These are phyloP conservation scores for Sporormia fimetaria DNA, from an alignment of 495 filamentous ascomycete genomes.

Conservation along the genomic window DNA sequence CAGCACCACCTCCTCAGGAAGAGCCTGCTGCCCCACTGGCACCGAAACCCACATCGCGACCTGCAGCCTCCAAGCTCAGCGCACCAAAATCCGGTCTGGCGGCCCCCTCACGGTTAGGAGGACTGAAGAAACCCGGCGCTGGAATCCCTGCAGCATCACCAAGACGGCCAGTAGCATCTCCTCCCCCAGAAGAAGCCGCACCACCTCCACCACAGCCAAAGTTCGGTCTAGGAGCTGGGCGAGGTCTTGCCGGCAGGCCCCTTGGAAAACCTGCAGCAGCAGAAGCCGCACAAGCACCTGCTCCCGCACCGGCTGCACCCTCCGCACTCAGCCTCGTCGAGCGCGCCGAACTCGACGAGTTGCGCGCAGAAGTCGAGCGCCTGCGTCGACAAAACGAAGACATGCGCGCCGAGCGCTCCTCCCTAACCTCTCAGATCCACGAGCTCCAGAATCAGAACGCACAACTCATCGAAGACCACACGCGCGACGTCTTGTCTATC, in stretches of 20 bases:
- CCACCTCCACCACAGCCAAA: constrained; percentile 52
- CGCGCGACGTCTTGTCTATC: constrained; percentile 84
- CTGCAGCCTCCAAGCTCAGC: constrained; percentile 51
- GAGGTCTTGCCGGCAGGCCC: constrained; percentile 75
- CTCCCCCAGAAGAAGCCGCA: constrained; percentile 46
- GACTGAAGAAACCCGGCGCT: constrained; percentile 38
- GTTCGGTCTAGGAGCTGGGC: constrained; percentile 51
- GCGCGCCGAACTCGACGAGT: constrained; percentile 77
- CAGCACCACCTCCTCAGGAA: constrained; percentile 39
- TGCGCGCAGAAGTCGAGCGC: constrained; percentile 70
- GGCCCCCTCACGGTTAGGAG: constrained; percentile 40
- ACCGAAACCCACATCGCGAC: constrained; percentile 49
- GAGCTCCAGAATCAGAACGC: constrained; percentile 93
- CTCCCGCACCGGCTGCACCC: constrained; percentile 25
- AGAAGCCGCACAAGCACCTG: constrained; percentile 31
- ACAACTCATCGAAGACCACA: constrained; percentile 94
- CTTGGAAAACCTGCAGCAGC: constrained; percentile 60
- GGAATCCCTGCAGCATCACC: constrained; percentile 30
- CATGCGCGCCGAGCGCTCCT: constrained; percentile 59
- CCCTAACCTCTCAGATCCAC: constrained; percentile 63
- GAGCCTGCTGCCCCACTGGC: constrained; percentile 40
- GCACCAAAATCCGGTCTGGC: constrained; percentile 57
- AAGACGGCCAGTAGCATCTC: constrained; percentile 44
- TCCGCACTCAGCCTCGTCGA: constrained; percentile 59
- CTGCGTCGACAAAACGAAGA: constrained; percentile 62